Percentiles rank a stretch among this genome's conserved stretches.
Conservation (phyloP, 176 grass and related monocot species). For the Aegilops bicornis region DNA sequence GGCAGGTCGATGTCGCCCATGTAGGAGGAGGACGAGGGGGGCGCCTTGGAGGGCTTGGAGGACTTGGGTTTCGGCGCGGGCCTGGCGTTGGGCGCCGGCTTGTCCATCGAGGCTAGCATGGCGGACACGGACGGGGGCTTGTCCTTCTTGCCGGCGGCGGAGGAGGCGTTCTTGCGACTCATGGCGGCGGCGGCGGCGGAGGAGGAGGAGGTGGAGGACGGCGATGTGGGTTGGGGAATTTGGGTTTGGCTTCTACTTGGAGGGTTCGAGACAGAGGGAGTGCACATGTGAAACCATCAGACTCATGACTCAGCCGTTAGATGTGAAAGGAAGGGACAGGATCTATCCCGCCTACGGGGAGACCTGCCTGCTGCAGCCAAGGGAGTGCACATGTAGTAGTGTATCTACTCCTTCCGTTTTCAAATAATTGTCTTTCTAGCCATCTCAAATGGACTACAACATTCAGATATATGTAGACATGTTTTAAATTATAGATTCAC, state of each 20-base stretch:
- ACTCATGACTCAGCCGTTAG: background rate
- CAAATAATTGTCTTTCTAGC: too few relatives aligned
- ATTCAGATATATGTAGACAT: too few relatives aligned
- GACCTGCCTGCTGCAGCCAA: too few relatives aligned
- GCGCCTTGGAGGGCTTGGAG: conserved; percentile 27
- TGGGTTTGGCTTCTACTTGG: background rate
- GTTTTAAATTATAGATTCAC: too few relatives aligned
- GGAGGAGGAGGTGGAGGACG: background rate
- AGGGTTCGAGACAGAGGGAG: background rate
- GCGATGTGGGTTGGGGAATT: background rate
- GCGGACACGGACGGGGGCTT: conserved; percentile 77
- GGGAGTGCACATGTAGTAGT: too few relatives aligned
- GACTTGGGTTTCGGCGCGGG: conserved; percentile 49
- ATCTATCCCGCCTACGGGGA: too few relatives aligned
- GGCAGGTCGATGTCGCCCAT: conserved; percentile 57
- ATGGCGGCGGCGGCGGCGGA: conserved; percentile 40
- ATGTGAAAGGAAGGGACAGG: background rate
- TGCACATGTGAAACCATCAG: background rate
- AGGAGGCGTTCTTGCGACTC: conserved; percentile 64
- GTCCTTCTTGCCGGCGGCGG: conserved; percentile 49
- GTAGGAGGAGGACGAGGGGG: conserved; percentile 28
- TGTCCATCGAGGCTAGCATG: conserved; percentile 94
- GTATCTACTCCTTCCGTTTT: too few relatives aligned
- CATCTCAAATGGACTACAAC: too few relatives aligned
- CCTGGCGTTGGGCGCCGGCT: conserved; percentile 41